A percentile compares a stretch with the other conserved stretches of the same genome.
These are phyloP conservation scores for Dictyostelium firmibasis DNA, from an alignment of 78 protist species.

Conservation along the genomic window DNA sequence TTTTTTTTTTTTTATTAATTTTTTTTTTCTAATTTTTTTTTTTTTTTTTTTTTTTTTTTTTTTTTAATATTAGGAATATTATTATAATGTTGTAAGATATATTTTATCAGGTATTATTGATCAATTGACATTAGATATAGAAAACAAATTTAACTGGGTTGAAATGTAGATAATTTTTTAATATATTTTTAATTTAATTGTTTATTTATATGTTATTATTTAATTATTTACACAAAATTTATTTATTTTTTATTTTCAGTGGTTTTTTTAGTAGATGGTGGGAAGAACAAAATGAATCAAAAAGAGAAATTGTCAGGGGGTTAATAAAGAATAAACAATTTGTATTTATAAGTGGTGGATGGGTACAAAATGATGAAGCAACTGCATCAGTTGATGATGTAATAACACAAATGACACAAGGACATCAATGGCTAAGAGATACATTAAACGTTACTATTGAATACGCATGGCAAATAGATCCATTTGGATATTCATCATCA, in stretches of 20 bases:
- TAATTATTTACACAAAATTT: no score
- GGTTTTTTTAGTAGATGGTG: conserved; percentile 85
- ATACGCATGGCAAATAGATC: conserved; percentile 92
- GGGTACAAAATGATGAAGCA: conserved; percentile 93
- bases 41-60: background rate
- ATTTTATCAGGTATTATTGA: background rate
- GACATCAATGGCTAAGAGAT: conserved; percentile 79
- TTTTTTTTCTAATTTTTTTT: background rate
- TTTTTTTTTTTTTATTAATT: background rate
- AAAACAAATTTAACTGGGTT: conserved; percentile 15
- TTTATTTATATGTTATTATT: no score
- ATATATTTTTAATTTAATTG: no score
- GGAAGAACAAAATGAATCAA: background rate
- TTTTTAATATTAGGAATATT: background rate
- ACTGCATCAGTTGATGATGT: conserved; percentile 19
- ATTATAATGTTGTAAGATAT: background rate
- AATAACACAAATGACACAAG: conserved; percentile 89
- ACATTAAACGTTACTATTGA: conserved; percentile 52
- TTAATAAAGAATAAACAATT: conserved; percentile 65
- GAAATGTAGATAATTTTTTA: background rate
- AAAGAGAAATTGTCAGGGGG: background rate
- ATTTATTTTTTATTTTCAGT: background rate
- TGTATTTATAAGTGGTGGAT: conserved; percentile 87
- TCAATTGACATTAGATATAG: background rate
- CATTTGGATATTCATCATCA: conserved; percentile 86